Conservation (phyloP, 192 early-diverging fungal species). For the Geranomyces michiganensis region DNA sequence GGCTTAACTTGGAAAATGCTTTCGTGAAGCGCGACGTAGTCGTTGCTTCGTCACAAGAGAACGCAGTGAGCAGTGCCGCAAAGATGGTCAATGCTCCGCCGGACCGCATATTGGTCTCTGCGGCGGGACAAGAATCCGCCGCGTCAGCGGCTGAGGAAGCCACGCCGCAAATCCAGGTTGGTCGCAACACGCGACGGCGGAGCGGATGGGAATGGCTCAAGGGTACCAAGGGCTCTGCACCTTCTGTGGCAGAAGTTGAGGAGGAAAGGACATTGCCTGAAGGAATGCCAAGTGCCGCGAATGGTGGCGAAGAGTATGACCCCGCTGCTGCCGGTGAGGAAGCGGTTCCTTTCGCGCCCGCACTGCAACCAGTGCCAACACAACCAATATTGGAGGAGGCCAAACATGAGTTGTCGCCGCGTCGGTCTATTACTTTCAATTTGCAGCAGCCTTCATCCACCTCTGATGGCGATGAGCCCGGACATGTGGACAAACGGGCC, state of each 20-base stretch:
- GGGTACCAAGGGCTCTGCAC: neutral
- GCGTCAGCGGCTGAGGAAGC: neutral
- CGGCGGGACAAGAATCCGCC: neutral
- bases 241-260: neutral
- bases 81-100: too few species aligned
- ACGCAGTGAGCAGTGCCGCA: neutral
- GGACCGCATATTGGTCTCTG: too few species aligned
- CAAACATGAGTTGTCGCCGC: neutral
- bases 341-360: neutral
- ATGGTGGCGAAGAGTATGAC: neutral
- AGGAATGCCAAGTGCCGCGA: neutral
- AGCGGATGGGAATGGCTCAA: slow-evolving; percentile 18
- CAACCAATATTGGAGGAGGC: neutral
- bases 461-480: neutral
- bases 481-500: neutral
- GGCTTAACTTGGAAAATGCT: slow-evolving; percentile 6
- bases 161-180: neutral
- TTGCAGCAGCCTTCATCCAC: neutral
- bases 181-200: neutral
- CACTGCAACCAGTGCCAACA: neutral
- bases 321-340: neutral
- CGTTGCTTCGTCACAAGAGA: neutral
- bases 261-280: neutral
- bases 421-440: slow-evolving; percentile 1
- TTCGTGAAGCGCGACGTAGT: neutral